phyloP scores from a whole-genome alignment of 1,139 yeast genomes.

The Candida sp. region DNA sequence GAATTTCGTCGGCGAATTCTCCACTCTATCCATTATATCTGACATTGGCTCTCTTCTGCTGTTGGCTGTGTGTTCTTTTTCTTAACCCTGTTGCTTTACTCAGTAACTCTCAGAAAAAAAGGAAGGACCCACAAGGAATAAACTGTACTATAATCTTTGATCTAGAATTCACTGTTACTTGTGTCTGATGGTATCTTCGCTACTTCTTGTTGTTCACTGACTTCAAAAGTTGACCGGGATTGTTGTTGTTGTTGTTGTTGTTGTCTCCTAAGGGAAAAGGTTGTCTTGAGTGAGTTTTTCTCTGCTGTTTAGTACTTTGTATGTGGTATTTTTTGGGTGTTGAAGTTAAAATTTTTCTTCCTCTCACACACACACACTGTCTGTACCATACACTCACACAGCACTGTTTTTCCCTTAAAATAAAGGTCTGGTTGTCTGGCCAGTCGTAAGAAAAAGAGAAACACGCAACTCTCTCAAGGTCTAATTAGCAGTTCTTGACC shows the following conservation, averaged over 20 bases:
- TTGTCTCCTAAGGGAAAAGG: not conserved
- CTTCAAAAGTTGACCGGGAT: not conserved
- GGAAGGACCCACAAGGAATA: not conserved
- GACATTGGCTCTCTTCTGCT: not conserved
- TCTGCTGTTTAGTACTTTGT: not conserved
- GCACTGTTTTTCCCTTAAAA: conserved; percentile 1
- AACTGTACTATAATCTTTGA: not conserved
- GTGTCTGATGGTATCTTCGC: too few species aligned
- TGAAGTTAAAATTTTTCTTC: conserved; percentile 1
- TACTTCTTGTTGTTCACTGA: too few species aligned
- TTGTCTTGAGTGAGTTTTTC: conserved; percentile 3
- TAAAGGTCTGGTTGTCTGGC: not conserved
- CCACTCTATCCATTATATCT: conserved; percentile 7
- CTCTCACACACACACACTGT: too few species aligned
- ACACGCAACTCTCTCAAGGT: not conserved
- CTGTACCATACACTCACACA: not conserved
- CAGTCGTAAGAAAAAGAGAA: not conserved
- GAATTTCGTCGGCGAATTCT: conserved; percentile 13
- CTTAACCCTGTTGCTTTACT: not conserved
- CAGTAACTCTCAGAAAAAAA: not conserved
- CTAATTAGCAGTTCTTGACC: too few species aligned
- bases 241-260: not conserved
- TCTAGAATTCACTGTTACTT: not conserved
- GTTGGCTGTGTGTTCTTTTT: not conserved
- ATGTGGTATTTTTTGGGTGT: conserved; percentile 2